phyloP scores from a whole-genome alignment of 306 rosid genomes.

The Cucurbita moschata region DNA sequence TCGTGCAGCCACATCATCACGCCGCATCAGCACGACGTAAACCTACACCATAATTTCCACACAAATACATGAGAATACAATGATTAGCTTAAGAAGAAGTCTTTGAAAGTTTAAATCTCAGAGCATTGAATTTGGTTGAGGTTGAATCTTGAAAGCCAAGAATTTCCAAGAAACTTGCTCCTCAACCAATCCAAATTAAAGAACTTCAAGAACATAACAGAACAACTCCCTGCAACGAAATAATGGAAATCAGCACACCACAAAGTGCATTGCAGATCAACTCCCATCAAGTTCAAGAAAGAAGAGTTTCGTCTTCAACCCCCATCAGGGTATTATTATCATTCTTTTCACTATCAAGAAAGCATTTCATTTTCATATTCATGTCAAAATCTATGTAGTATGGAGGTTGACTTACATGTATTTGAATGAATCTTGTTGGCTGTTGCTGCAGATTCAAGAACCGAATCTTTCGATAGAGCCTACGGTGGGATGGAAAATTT shows the following conservation, averaged over 20 bases:
- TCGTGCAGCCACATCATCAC: background rate
- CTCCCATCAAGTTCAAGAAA: constrained; percentile 15
- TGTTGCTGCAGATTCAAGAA: constrained; percentile 25
- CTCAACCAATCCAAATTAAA: too few relatives aligned
- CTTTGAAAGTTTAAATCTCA: background rate
- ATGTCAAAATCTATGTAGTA: background rate
- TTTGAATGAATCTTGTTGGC: background rate
- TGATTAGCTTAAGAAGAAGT: background rate
- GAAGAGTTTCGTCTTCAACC: constrained; percentile 13
- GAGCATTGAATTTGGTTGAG: background rate
- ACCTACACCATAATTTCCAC: background rate
- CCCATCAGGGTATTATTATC: constrained; percentile 18
- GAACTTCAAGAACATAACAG: too few relatives aligned
- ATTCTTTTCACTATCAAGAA: constrained; percentile 7
- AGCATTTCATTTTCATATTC: constrained; percentile 6
- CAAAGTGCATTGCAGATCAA: background rate
- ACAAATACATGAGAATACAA: background rate
- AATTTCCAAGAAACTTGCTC: background rate
- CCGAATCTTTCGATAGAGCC: constrained; percentile 16
- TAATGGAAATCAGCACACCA: background rate
- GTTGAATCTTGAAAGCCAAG: background rate
- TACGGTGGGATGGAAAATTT: constrained; percentile 8
- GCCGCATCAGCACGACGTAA: background rate
- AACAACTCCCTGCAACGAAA: background rate
- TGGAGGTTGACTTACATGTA: background rate